Conservation (phyloP, 345 rosid genomes). For the Corchorus olitorius region DNA sequence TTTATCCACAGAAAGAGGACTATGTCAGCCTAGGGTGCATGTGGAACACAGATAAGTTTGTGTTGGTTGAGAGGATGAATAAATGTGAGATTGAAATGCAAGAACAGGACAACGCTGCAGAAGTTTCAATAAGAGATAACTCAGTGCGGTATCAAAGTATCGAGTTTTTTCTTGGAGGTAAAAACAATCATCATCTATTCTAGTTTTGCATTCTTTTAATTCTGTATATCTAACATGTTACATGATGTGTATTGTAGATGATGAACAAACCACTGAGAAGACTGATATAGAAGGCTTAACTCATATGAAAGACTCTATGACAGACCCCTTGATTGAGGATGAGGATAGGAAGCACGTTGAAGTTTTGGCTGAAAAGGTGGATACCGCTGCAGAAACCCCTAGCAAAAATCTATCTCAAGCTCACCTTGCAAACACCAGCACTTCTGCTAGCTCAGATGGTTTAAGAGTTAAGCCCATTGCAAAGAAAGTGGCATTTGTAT, state of each 20-base stretch:
- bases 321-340: constrained; percentile 12
- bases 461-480: constrained; percentile 21
- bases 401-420: constrained; percentile 15
- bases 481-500: constrained; percentile 66
- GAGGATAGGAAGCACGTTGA: constrained; percentile 26
- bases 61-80: constrained; percentile 51
- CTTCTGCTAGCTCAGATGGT: constrained; percentile 19
- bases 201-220: neutral
- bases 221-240: neutral
- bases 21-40: constrained; percentile 55
- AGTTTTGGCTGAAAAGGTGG: constrained; percentile 18
- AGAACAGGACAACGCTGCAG: constrained; percentile 33
- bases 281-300: constrained; percentile 27
- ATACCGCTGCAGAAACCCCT: constrained; percentile 16
- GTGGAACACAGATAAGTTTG: constrained; percentile 68
- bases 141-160: constrained; percentile 51
- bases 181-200: constrained; percentile 24
- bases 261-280: constrained; percentile 32
- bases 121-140: constrained; percentile 28
- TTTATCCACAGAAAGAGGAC: constrained; percentile 58
- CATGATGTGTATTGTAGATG: constrained; percentile 18
- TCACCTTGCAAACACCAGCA: constrained; percentile 3
- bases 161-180: constrained; percentile 64
- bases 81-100: constrained; percentile 34
- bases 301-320: constrained; percentile 6